Percentiles rank a stretch among this genome's conserved stretches.
These are phyloP conservation scores for Periconia macrospinosa DNA, from an alignment of 2,329 filamentous ascomycete genomes.

Conservation along the genomic window DNA sequence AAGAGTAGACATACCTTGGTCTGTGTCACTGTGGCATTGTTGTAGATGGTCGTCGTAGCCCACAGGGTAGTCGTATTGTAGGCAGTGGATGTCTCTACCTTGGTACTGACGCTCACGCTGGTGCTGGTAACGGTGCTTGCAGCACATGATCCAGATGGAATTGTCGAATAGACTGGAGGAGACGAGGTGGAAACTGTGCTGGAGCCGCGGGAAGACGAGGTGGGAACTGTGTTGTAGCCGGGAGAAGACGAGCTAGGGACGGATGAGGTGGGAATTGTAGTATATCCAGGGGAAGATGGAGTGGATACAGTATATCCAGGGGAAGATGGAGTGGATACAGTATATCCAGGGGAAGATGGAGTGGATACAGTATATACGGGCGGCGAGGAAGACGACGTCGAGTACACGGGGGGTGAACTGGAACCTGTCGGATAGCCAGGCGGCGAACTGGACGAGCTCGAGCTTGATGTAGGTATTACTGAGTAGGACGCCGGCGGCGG, in stretches of 20 bases:
- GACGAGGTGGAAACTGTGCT: too few relatives aligned
- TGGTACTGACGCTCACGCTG: constrained; percentile 3
- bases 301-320: not conserved
- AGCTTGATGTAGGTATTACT: not conserved
- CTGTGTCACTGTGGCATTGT: not conserved
- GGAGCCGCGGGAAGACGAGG: too few relatives aligned
- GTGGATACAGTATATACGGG: not conserved
- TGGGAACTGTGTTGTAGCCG: too few relatives aligned
- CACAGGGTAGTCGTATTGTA: constrained; percentile 13
- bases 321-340: not conserved
- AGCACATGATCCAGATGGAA: not conserved
- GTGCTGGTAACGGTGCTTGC: constrained; percentile 2
- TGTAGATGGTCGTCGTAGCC: constrained; percentile 11
- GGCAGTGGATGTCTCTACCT: constrained; percentile 6
- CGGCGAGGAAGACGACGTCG: not conserved
- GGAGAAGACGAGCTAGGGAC: too few relatives aligned
- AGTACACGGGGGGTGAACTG: not conserved
- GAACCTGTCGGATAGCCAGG: not conserved
- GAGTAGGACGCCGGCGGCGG: not conserved
- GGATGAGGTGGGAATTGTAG: not conserved
- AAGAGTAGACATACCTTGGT: not conserved
- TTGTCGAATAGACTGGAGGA: too few relatives aligned
- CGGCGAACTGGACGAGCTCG: not conserved
- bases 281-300: not conserved
- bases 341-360: not conserved